Evolutionary conservation across 768 basidiomycete genomes (phyloP), one percentile per base, ranked within the genome.

Genomic region (Podaxis sp.): DNA sequence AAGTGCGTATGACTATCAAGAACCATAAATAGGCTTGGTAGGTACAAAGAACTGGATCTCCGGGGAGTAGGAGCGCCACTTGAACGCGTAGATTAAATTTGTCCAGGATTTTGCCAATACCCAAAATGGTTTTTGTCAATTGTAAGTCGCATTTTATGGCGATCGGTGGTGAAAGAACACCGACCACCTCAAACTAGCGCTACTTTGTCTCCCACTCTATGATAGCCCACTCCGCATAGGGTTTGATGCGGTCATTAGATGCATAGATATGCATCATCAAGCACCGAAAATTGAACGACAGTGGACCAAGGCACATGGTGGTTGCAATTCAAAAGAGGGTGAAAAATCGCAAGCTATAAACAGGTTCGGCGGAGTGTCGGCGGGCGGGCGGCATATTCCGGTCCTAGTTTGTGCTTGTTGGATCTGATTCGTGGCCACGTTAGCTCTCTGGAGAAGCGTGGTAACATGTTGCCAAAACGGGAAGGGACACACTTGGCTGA

Each of bases 141-240:
- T 63, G 46, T 63, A 19, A 57, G 54, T 61, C 40, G 12, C 61
- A 60, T 67, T 58, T 82, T 89, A 90, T 90, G 85, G 86, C 86
- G 82, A 79, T 79, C 76, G 76, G 76, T 80, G 83, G 83, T 82
- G 52, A 51, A 30, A 64, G 59, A 68, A 78, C 84, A 79, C 82
- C 75, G 79, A 79, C 77, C 75, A 75, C 89, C 87, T 91, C 89
- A 91, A 90, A 91, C 89, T 75, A 84, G 83, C 86, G 87, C 79
- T 55, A 63, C 61, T 71, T 30, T 30, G 58, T 75, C 67, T 74
- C 68, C 75, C 76, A 75, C 69, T 63, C 57, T 64, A 62, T 39
- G 19, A 52, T 52, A 6, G 36, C 15, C 59, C 38, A 38, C 53
- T 49, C 54, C 46, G 53, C 61, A 38, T 48, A 38, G 42, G 46